Conservation (phyloP, 139 green algal genomes). For the Picochlorum sp. region DNA sequence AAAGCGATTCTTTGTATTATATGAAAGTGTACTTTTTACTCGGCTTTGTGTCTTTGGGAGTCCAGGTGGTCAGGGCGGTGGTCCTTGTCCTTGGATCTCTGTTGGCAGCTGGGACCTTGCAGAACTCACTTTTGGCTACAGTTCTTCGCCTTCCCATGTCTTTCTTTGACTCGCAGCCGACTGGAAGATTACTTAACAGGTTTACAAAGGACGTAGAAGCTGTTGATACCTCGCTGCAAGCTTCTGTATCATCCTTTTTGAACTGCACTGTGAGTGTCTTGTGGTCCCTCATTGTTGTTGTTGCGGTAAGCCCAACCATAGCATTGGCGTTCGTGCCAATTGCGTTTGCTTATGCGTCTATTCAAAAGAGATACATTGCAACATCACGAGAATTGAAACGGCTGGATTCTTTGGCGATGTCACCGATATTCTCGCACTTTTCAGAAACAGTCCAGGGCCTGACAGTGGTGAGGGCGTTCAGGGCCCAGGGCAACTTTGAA, state of each 20-base stretch:
- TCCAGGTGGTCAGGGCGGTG: constrained; percentile 30
- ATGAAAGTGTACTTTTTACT: constrained; percentile 62
- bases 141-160: constrained; percentile 71
- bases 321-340: constrained; percentile 53
- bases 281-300: constrained; percentile 51
- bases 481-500: constrained; percentile 45
- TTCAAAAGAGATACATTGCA: constrained; percentile 60
- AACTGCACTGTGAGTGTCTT: constrained; percentile 38
- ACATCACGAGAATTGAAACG: constrained; percentile 77
- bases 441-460: constrained; percentile 48
- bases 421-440: constrained; percentile 69
- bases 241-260: constrained; percentile 41
- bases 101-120: constrained; percentile 33
- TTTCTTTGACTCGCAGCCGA: constrained; percentile 82
- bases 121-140: constrained; percentile 33
- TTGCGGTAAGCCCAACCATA: constrained; percentile 46
- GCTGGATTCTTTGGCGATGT: constrained; percentile 69
- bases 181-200: constrained; percentile 71
- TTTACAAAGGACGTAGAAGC: constrained; percentile 79
- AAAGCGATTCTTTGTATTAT: constrained; percentile 27
- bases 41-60: constrained; percentile 45
- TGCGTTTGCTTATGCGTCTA: constrained; percentile 44
- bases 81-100: constrained; percentile 41
- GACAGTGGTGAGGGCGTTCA: constrained; percentile 74
- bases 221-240: constrained; percentile 50